These are phyloP conservation scores for Aspergillus costaricaensis DNA, from an alignment of 2,329 filamentous ascomycete genomes.

Conservation along the genomic window DNA sequence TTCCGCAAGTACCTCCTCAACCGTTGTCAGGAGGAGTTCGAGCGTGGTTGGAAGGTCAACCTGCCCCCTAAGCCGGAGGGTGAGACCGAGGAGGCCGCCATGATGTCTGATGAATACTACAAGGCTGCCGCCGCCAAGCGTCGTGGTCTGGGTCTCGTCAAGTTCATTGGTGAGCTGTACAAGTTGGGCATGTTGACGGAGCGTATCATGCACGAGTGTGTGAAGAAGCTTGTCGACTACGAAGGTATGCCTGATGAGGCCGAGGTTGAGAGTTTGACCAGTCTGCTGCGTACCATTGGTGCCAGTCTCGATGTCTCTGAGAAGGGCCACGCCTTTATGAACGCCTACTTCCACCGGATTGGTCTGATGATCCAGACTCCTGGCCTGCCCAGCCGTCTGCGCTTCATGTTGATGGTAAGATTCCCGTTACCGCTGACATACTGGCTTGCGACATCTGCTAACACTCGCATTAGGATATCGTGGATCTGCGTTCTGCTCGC, in stretches of 20 bases:
- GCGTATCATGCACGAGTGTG: conserved; percentile 99
- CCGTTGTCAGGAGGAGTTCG: conserved; percentile 97
- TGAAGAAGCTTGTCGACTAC: conserved; percentile 95
- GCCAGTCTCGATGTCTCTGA: conserved; percentile 79
- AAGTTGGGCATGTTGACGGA: conserved; percentile 98
- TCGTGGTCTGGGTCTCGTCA: conserved; percentile 93
- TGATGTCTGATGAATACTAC: conserved; percentile 97
- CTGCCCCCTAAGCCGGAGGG: conserved; percentile 77
- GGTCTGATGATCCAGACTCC: conserved; percentile 76
- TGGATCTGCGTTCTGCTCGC: conserved; percentile 74
- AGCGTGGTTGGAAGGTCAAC: conserved; percentile 93
- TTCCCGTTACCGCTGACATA: conserved; percentile 1
- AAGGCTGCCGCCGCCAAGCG: conserved; percentile 90
- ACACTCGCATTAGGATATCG: conserved; percentile 61
- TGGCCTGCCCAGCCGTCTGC: conserved; percentile 80
- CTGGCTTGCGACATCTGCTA: neutral
- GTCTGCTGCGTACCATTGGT: conserved; percentile 89
- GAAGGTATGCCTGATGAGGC: conserved; percentile 91
- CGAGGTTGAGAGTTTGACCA: conserved; percentile 92
- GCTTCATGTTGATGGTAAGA: conserved; percentile 85
- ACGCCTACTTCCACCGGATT: conserved; percentile 91
- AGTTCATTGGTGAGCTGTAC: conserved; percentile 99
- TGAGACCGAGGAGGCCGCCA: conserved; percentile 68
- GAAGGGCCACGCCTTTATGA: conserved; percentile 83
- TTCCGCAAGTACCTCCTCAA: conserved; percentile 99